phyloP scores from a whole-genome alignment of 2,329 filamentous ascomycete genomes.

The Pseudogymnoascus sp. region DNA sequence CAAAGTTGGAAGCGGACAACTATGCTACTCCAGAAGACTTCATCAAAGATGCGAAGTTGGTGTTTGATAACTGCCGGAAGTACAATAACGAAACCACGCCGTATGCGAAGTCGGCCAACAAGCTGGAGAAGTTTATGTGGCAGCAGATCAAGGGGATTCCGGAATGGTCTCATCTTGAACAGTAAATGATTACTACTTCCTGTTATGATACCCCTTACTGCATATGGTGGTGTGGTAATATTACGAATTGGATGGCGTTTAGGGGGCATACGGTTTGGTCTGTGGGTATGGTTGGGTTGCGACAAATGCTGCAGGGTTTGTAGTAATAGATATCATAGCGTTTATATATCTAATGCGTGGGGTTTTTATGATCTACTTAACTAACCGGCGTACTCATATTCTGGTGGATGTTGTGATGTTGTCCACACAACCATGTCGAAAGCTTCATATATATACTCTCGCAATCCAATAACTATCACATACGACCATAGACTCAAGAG shows the following conservation, averaged over 20 bases:
- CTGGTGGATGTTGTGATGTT: too few relatives aligned
- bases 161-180: conserved; percentile 64
- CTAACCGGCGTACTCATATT: too few relatives aligned
- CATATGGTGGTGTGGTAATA: conserved; percentile 1
- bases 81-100: conserved; percentile 96
- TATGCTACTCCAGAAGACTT: conserved; percentile 92
- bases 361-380: too few relatives aligned
- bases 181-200: neutral
- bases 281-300: neutral
- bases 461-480: too few relatives aligned
- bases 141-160: conserved; percentile 83
- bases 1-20: conserved; percentile 85
- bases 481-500: too few relatives aligned
- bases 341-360: neutral
- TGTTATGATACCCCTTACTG: conserved; percentile 4
- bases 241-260: conserved; percentile 4
- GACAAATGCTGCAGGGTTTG: neutral
- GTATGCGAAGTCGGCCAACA: conserved; percentile 91
- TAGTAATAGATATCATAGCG: neutral
- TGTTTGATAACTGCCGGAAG: conserved; percentile 90
- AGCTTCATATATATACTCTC: too few relatives aligned
- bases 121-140: conserved; percentile 94
- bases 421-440: too few relatives aligned
- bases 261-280: neutral
- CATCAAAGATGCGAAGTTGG: conserved; percentile 75